Base-by-base conservation (phyloP, 2,329 filamentous ascomycete species). In the Tolypocladium tundrense region DNA sequence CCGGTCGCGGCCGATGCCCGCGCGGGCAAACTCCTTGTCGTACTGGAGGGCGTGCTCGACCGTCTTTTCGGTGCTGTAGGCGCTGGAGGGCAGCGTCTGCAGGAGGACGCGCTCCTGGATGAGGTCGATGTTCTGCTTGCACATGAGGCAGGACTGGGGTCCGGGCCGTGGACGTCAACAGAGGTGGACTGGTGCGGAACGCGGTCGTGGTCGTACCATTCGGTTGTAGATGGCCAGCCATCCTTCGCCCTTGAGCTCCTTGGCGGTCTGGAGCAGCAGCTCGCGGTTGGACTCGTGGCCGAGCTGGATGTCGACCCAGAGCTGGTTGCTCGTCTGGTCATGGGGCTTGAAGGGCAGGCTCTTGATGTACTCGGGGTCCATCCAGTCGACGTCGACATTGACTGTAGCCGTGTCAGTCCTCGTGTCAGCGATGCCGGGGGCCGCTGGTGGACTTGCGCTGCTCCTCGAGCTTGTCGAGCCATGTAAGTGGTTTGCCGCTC, bases 371-470 rank as follows among this genome's bases (percentile, higher is more conserved):
- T 76, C 73, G 1, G 76, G 73, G 59, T 78, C 77, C 77, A 80
- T 80, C 71, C 75, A 79, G 62, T 80, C 78, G 31, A 80, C 75
- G 59, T 80, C 78, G 57, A 80, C 69, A 39, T 80, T 75, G 58
- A 80, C 78, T 80, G 48, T 55, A 42, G 27, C 39, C 41, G 21
- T 33, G 54, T 54, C 21, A 53, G 56, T 24, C 40, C 14, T 14
- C 8, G 27, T 21, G n/a, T 16, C 11, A 8, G 19, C 27, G 11
- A 0, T 2, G 31, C 51, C 6, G 39, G 9, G 39, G 14, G 31
- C 21, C 41, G 24, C 19, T 19, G 13, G 10, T 14, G 13, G 10
- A 65, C 70, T 63, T 61, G 75, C 73, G 61, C 60, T 75, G 70
- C 64, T 74, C 68, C 58, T 75, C 71, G 42, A 77, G 71, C 69